phyloP scores from a whole-genome alignment of 192 early-diverging fungal genomes.

The Haplosporangium gracile region DNA sequence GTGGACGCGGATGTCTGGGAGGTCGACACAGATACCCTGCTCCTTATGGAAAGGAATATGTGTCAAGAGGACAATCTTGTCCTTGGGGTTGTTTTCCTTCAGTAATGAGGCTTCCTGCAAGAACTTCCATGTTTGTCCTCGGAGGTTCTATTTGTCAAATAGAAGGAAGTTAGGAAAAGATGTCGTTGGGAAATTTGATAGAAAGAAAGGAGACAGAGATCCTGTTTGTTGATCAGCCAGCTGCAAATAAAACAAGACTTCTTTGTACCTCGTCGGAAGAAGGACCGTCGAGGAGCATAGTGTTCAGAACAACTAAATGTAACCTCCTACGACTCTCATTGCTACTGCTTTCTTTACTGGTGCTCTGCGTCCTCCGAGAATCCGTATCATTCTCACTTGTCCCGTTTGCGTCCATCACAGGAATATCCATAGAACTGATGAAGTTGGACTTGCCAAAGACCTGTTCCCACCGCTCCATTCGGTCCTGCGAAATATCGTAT shows the following conservation, averaged over 20 bases:
- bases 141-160: slow-evolving; percentile 48
- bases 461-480: slow-evolving; percentile 64
- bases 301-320: slow-evolving; percentile 53
- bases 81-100: slow-evolving; percentile 39
- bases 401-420: background rate
- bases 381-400: background rate
- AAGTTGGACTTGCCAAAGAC: slow-evolving; percentile 71
- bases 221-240: background rate
- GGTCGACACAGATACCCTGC: slow-evolving; percentile 64
- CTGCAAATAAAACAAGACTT: background rate
- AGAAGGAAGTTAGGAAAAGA: background rate
- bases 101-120: slow-evolving; percentile 51
- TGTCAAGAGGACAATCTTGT: slow-evolving; percentile 66
- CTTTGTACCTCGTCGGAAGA: slow-evolving; percentile 54
- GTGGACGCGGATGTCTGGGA: slow-evolving; percentile 53
- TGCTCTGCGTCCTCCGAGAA: background rate
- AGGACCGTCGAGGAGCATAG: slow-evolving; percentile 60
- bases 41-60: slow-evolving; percentile 76
- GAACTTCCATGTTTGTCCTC: slow-evolving; percentile 68
- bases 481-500: slow-evolving; percentile 63
- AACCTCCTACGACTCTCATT: background rate
- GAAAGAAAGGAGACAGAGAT: too few relatives aligned
- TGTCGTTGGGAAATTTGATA: background rate
- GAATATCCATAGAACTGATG: slow-evolving; percentile 19
- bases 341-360: too few relatives aligned